phyloP scores from a whole-genome alignment of 306 rosid genomes.

The Gastrolobium villosum region DNA sequence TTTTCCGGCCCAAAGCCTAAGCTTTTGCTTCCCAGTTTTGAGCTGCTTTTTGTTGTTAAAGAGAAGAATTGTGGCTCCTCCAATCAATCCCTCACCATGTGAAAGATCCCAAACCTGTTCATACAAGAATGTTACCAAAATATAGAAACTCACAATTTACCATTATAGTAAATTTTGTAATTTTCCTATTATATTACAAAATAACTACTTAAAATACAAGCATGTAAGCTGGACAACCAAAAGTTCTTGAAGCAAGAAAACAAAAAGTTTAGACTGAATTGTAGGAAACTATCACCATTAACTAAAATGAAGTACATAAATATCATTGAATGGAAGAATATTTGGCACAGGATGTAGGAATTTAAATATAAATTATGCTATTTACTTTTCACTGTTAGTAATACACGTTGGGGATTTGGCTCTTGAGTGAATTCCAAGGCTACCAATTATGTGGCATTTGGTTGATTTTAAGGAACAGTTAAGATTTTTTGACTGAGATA shows the following conservation, averaged over 20 bases:
- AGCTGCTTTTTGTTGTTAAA: slow-evolving; percentile 91
- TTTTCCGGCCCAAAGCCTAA: slow-evolving; percentile 94
- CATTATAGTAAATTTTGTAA: background rate
- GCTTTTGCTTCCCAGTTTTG: slow-evolving; percentile 96
- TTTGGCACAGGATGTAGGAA: background rate
- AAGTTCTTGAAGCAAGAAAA: slow-evolving; percentile 8
- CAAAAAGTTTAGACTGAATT: background rate
- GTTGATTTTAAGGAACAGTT: background rate
- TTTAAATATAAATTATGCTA: slow-evolving; percentile 6
- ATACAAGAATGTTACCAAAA: slow-evolving; percentile 34
- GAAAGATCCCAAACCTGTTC: slow-evolving; percentile 98
- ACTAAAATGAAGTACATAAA: background rate
- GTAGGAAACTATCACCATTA: background rate
- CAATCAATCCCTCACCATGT: slow-evolving; percentile 88
- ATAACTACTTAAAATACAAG: background rate
- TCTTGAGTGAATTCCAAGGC: background rate
- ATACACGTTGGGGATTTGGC: background rate
- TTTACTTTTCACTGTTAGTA: slow-evolving; percentile 19
- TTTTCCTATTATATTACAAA: background rate
- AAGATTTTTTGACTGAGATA: background rate
- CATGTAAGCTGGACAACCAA: background rate
- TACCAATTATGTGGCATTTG: background rate
- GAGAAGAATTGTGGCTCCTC: slow-evolving; percentile 95
- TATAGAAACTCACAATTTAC: slow-evolving; percentile 3
- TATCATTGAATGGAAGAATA: slow-evolving; percentile 5